These are phyloP conservation scores for Mortierella antarctica DNA, from an alignment of 192 early-diverging fungal species.

Conservation along the genomic window DNA sequence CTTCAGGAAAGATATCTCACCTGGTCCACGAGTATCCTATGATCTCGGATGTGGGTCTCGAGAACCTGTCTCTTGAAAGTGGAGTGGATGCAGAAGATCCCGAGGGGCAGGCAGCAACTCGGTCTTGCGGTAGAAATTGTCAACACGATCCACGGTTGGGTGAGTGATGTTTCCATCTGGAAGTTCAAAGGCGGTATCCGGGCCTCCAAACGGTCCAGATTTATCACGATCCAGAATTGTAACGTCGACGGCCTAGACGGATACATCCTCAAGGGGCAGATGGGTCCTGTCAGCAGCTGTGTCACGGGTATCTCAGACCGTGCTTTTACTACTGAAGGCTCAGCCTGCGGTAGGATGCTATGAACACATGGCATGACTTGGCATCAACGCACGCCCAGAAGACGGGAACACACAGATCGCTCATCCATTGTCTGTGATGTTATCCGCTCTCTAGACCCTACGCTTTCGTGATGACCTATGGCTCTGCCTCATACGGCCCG, in stretches of 20 bases:
- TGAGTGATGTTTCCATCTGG: constrained; percentile 39
- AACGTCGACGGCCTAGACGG: constrained; percentile 43
- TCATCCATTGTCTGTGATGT: no score
- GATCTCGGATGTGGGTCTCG: constrained; percentile 39
- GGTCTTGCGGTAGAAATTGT: constrained; percentile 41
- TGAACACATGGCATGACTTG: not conserved
- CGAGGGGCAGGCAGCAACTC: constrained; percentile 34
- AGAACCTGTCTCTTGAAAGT: constrained; percentile 34
- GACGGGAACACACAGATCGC: no score
- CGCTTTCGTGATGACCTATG: constrained; percentile 36
- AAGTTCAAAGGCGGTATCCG: constrained; percentile 39
- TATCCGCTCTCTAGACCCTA: constrained; percentile 12
- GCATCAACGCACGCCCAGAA: no score
- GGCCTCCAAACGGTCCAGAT: constrained; percentile 31
- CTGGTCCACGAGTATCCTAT: constrained; percentile 40
- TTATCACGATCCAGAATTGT: constrained; percentile 46
- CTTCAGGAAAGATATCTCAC: constrained; percentile 34
- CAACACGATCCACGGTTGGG: constrained; percentile 41
- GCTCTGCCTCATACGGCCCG: constrained; percentile 32
- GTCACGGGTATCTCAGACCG: constrained; percentile 35
- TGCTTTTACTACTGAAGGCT: constrained; percentile 39
- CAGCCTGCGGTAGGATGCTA: constrained; percentile 28
- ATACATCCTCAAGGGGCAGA: constrained; percentile 45
- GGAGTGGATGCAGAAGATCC: constrained; percentile 15
- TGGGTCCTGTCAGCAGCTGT: constrained; percentile 45